phyloP scores from a whole-genome alignment of 1,284 basidiomycete genomes.

The Boletus albobrunnescens region DNA sequence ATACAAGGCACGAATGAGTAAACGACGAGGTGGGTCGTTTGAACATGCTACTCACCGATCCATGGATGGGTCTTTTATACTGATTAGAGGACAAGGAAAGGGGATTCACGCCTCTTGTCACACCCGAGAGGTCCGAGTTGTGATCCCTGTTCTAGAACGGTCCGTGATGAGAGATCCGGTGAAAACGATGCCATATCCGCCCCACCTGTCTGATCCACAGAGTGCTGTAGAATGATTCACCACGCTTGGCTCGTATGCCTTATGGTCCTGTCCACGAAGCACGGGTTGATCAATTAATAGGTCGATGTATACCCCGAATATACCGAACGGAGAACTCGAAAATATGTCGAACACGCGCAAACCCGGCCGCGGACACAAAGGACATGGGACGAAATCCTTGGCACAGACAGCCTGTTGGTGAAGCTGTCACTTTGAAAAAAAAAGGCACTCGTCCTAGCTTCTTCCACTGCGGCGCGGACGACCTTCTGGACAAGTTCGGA shows the following conservation, averaged over 20 bases:
- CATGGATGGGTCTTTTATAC: constrained; percentile 18
- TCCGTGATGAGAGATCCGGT: constrained; percentile 11
- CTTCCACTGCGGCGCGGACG: constrained; percentile 10
- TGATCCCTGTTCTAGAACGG: constrained; percentile 3
- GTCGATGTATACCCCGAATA: constrained; percentile 6
- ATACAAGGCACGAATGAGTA: constrained; percentile 3
- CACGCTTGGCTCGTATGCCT: constrained; percentile 16
- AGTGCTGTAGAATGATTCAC: constrained; percentile 4
- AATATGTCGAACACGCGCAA: constrained; percentile 7
- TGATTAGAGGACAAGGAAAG: too few species aligned
- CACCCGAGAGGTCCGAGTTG: constrained; percentile 1
- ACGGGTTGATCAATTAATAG: constrained; percentile 13
- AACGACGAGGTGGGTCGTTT: constrained; percentile 2
- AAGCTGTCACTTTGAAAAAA: neutral
- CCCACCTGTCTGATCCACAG: neutral
- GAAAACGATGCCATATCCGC: neutral
- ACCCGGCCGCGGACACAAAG: neutral
- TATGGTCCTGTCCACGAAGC: constrained; percentile 1
- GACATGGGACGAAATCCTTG: constrained; percentile 1
- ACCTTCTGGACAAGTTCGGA: constrained; percentile 17
- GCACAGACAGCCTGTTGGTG: constrained; percentile 1
- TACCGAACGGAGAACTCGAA: constrained; percentile 3
- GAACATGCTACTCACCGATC: constrained; percentile 16
- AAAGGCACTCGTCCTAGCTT: neutral
- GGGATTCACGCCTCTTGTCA: neutral